Base-by-base conservation (phyloP, 345 rosid species). In the Hibiscus syriacus region DNA sequence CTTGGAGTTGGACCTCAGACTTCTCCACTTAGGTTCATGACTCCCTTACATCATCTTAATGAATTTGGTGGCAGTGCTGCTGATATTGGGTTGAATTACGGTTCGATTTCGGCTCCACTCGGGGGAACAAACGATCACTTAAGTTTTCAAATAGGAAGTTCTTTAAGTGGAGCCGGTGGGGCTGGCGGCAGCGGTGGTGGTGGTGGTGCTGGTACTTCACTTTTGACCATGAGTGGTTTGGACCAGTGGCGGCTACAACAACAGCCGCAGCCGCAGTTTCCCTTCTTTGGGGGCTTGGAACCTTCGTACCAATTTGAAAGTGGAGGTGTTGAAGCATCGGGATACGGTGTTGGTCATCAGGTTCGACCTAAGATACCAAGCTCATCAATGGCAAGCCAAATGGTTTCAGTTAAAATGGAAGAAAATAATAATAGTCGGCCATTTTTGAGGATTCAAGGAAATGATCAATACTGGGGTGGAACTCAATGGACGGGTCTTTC, bases 341-440 rank as follows among this genome's bases (percentile, higher is more conserved):
- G 77, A 43, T 77, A 75, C 6, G 73, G 76, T 0, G 76, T 62
- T 5, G 70, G 76, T 49, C 56, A 74, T 49, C 56, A 74, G 39
- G 58, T 70, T 58, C 78, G 86, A 66, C 78, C 86, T 5, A 80
- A 75, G 69, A 27, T 79, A 14, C 53, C 87, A 1, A 55, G 67
- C 39, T 64, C 41, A 10, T 9, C 83, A 5, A 58, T 9, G 55
- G 66, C 56, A 12, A 55, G 80, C 36, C 87, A 76, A 70, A 11
- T 72, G 34, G 77, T 85, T 59, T 68, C 85, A 1, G 86, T 87
- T 77, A 85, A 87, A 78, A 85, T 76, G 88, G 93, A 87, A 74
- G 90, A 82, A 6, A 41, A 14, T 25, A 45, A 62, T 30, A 23
- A 46, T 79, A 61, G 70, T 84, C 50, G 87, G 75, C 87, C 83